Base-by-base conservation (phyloP, 306 rosid species). In the Casuarina cunninghamiana region DNA sequence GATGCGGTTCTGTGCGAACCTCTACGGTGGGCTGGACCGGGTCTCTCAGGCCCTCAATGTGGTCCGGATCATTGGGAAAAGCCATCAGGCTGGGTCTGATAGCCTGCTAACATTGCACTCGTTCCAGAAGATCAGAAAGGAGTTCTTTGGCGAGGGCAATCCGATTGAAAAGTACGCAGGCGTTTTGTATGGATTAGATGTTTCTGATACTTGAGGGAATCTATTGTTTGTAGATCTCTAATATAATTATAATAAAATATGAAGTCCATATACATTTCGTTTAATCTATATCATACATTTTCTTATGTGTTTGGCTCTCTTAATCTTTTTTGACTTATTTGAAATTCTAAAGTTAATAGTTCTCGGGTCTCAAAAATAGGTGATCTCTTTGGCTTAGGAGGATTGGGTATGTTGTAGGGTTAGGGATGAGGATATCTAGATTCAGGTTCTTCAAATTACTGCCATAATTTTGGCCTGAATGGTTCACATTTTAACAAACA, bases 61-160 rank as follows among this genome's bases (percentile, higher is more conserved):
- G 71, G 77, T 54, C 3, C 84, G 97, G 37, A 75, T 65, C 5
- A 57, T 37, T 6, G 95, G 94, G 41, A 85, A 85, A 57, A 79
- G 90, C 78, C 93, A 91, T 42, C 92, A 88, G 78, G 93, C 97
- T 3, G 94, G 94, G 49, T 91, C 97, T 0, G 97, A 91, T 82
- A 89, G 94, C 73, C 73, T 91, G 83, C 80, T 91, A 11, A 91
- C 94, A 15, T 74, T 87, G 16, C 93, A 83, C 15, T 82, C 83
- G 2, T 92, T 87, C 62, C 81, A 39, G 77, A 88, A 73, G 82
- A 85, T 88, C 21, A 82, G 77, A 2, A 72, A 85, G 5, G 67
- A 82, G 15, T 79, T 82, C 65, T 90, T 90, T 53, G 41, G 9
- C 8, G 19, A 62, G 16, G 60, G 19, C 2, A 78, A 78, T 37